Conservation (phyloP, 495 filamentous ascomycete species). For the Jackrogersella multiformis region DNA sequence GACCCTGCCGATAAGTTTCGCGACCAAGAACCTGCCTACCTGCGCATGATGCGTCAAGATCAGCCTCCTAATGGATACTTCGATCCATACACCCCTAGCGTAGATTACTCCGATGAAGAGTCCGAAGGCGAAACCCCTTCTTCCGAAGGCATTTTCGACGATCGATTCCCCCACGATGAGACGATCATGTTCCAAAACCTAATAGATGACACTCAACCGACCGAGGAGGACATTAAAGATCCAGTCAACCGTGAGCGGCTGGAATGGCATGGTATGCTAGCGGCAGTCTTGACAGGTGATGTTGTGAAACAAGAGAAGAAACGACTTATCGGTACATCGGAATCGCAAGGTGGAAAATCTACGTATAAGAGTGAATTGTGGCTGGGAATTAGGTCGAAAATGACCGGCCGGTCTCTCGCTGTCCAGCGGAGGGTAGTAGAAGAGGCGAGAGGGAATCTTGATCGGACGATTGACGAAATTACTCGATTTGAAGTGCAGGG, state of each 20-base stretch:
- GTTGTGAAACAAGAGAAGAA: conserved; percentile 98
- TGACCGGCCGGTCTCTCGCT: conserved; percentile 82
- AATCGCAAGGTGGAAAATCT: conserved; percentile 73
- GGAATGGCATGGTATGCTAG: conserved; percentile 98
- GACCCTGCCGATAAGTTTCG: conserved; percentile 74
- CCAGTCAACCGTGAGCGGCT: conserved; percentile 88
- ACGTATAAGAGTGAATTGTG: conserved; percentile 85
- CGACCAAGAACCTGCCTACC: conserved; percentile 59
- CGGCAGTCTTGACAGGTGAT: conserved; percentile 93
- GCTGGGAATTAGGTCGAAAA: conserved; percentile 83
- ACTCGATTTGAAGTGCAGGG: conserved; percentile 94
- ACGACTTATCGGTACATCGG: conserved; percentile 82
- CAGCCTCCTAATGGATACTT: conserved; percentile 80
- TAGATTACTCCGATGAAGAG: conserved; percentile 79
- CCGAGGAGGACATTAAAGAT: conserved; percentile 86
- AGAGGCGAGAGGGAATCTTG: conserved; percentile 74
- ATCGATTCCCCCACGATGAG: conserved; percentile 85
- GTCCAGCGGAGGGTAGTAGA: conserved; percentile 86
- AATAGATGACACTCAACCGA: conserved; percentile 86
- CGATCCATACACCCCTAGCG: conserved; percentile 71
- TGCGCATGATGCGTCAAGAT: conserved; percentile 59
- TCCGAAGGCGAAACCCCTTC: conserved; percentile 86
- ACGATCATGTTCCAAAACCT: conserved; percentile 86
- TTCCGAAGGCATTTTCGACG: conserved; percentile 81
- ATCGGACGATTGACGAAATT: conserved; percentile 81